Base-by-base conservation (phyloP, 2,329 filamentous ascomycete species). In the Fusarium nygamai region DNA sequence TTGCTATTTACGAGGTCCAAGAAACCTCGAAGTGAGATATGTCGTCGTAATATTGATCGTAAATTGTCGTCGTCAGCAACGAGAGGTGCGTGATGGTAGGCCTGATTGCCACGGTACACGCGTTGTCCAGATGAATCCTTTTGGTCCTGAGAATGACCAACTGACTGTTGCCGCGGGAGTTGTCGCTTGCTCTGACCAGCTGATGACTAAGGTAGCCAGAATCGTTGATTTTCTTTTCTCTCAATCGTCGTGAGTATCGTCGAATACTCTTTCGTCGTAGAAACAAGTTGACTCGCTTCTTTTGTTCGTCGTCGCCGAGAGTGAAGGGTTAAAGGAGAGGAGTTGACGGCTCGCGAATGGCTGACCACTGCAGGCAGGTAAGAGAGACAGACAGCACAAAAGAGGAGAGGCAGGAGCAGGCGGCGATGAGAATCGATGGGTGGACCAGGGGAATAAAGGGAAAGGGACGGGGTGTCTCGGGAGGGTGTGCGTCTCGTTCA, bases 361-460 rank as follows among this genome's bases (percentile, higher is more conserved):
- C 75, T 72, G 68, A 71, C 71, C 69, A 72, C 67, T 61, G 60
- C 22, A 70, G 41, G 53, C 39, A 60, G 51, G 51, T 56, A 56
- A 69, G 44, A 64, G 57, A 64, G 51, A 62, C 41, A 43, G 50
- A 59, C 66, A 56, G 58, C 69, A 71, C 69, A 70, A 64, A 69
- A 72, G 71, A 64, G 74, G 76, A 58, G 61, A 69, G 64, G 72
- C 69, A 77, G 62, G 71, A 76, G 71, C 64, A 76, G 73, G 64
- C 69, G 64, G 60, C 74, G 75, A 77, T 78, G 77, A 75, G 75
- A 78, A 73, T 75, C 74, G 76, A 76, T 34, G 71, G 78, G 78
- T 79, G 74, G 78, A 78, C 75, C 77, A 79, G 78, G 76, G 79
- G 78, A 79, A 80, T 79, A 80, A 80, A 80, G 78, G 75, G 72